Conservation (phyloP, 805 yeast genomes). For the Candida adriatica region DNA sequence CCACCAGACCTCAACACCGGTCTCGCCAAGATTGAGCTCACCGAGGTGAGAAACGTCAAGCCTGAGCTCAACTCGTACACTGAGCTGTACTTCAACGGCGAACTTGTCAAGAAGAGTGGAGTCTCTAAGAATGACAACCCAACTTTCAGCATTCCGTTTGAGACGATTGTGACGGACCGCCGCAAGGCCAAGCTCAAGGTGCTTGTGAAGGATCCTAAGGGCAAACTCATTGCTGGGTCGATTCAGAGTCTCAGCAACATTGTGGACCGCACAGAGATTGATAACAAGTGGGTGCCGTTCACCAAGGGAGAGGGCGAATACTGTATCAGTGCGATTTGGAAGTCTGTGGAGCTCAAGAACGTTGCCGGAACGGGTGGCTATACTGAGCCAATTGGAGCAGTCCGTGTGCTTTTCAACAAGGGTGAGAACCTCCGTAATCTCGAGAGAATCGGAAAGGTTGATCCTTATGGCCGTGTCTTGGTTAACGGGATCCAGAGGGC, state of each 20-base stretch:
- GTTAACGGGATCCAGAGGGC: slow-evolving; percentile 71
- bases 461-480: slow-evolving; percentile 81
- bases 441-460: slow-evolving; percentile 85
- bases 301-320: slow-evolving; percentile 66
- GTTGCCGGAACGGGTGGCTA: slow-evolving; percentile 73
- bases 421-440: slow-evolving; percentile 76
- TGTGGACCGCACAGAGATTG: slow-evolving; percentile 67
- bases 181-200: slow-evolving; percentile 64
- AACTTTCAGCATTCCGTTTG: slow-evolving; percentile 54
- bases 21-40: slow-evolving; percentile 62
- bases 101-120: slow-evolving; percentile 50
- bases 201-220: slow-evolving; percentile 55
- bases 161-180: slow-evolving; percentile 66
- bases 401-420: slow-evolving; percentile 62
- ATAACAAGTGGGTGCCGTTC: slow-evolving; percentile 71
- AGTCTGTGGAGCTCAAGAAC: slow-evolving; percentile 68
- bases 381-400: slow-evolving; percentile 91
- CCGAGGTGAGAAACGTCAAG: slow-evolving; percentile 46
- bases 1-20: slow-evolving; percentile 95
- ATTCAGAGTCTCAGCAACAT: slow-evolving; percentile 55
- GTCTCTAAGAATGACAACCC: slow-evolving; percentile 60
- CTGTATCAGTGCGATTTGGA: slow-evolving; percentile 69
- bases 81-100: slow-evolving; percentile 63
- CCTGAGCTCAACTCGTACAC: slow-evolving; percentile 54
- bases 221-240: slow-evolving; percentile 52